Conservation (phyloP, 495 filamentous ascomycete genomes). For the Lineolata rhizophorae region DNA sequence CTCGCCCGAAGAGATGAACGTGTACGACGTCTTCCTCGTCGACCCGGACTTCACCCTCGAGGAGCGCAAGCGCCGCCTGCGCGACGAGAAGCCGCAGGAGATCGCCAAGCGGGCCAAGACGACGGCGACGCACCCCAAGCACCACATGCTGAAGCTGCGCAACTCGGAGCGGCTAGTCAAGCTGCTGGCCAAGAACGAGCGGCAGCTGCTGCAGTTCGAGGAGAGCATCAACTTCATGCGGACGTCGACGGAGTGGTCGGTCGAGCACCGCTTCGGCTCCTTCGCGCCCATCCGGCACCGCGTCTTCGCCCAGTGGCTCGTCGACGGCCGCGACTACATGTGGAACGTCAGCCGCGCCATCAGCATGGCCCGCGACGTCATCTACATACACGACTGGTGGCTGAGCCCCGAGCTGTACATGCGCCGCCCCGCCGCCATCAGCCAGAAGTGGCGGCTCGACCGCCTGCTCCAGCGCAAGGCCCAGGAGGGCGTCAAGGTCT, state of each 20-base stretch:
- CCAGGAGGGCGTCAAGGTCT: constrained; percentile 87
- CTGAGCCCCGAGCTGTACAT: constrained; percentile 91
- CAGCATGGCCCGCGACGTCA: constrained; percentile 92
- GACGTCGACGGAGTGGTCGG: constrained; percentile 55
- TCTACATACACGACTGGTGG: constrained; percentile 99
- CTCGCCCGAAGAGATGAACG: constrained; percentile 95
- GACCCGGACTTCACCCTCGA: constrained; percentile 66
- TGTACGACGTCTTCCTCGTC: constrained; percentile 93
- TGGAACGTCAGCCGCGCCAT: constrained; percentile 97
- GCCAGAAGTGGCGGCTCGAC: constrained; percentile 96
- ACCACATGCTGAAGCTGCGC: constrained; percentile 61
- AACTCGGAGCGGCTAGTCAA: constrained; percentile 82
- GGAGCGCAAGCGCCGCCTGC: constrained; percentile 35
- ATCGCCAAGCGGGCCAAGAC: constrained; percentile 33
- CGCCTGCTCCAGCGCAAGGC: constrained; percentile 87
- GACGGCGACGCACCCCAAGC: constrained; percentile 45
- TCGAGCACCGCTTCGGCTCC: constrained; percentile 68
- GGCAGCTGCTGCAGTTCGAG: constrained; percentile 77
- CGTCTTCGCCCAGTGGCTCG: constrained; percentile 89
- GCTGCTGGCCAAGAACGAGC: constrained; percentile 78
- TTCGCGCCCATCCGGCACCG: constrained; percentile 76
- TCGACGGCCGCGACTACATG: constrained; percentile 96
- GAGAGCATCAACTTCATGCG: constrained; percentile 78
- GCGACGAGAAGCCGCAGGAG: constrained; percentile 32
- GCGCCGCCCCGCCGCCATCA: constrained; percentile 84